Percentiles rank a stretch among this genome's conserved stretches.
phyloP scores from a whole-genome alignment of 495 filamentous ascomycete species.

The Penicillium robsamsonii region DNA sequence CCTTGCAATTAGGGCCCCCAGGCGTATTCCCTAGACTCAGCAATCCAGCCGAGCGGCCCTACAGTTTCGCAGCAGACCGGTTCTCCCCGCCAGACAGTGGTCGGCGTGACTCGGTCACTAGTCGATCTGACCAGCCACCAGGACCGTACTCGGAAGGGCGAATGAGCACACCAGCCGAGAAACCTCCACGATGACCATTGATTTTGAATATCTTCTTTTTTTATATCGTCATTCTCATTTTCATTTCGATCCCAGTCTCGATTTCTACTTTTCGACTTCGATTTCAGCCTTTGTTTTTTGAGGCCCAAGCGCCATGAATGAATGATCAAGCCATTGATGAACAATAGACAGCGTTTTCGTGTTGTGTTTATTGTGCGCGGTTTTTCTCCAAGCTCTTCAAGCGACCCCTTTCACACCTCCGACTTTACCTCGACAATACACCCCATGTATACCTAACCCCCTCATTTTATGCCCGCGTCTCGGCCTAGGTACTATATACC shows the following conservation, averaged over 20 bases:
- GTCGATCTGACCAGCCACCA: constrained; percentile 17
- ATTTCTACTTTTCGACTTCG: neutral
- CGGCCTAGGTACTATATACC: neutral
- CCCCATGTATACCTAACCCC: neutral
- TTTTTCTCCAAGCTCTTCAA: constrained; percentile 14
- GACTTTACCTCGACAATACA: neutral
- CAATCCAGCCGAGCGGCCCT: constrained; percentile 19
- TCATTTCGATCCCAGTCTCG: neutral
- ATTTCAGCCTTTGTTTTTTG: constrained; percentile 7
- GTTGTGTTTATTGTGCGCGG: constrained; percentile 21
- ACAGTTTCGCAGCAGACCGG: constrained; percentile 26
- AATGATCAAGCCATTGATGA: constrained; percentile 26
- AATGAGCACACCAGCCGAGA: constrained; percentile 22
- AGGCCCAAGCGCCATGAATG: constrained; percentile 20
- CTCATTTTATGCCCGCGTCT: neutral
- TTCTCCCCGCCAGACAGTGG: constrained; percentile 31
- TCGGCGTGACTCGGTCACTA: constrained; percentile 26
- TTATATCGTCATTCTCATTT: neutral
- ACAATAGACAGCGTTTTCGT: constrained; percentile 28
- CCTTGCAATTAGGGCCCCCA: constrained; percentile 34
- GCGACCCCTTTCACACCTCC: neutral
- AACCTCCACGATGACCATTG: constrained; percentile 16
- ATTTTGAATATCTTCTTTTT: neutral
- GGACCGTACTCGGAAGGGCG: constrained; percentile 15
- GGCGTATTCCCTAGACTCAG: constrained; percentile 30